Base-by-base conservation (phyloP, 306 rosid genomes). In the Malus fusca region DNA sequence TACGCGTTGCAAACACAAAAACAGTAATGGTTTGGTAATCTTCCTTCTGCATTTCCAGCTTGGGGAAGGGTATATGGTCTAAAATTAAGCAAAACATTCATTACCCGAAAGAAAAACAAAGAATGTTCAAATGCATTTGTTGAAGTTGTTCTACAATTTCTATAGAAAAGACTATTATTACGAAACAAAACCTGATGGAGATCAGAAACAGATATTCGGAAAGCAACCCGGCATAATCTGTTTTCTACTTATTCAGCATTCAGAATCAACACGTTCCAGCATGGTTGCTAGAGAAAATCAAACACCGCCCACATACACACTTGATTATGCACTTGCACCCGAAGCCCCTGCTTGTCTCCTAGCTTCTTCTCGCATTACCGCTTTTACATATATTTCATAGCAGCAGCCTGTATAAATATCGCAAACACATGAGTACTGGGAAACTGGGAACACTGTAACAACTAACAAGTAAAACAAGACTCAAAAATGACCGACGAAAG, bases 361-460 rank as follows among this genome's bases (percentile, higher is more conserved):
- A 68, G 95, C 81, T 61, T 88, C 93, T 81, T 88, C 85, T 77
- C 91, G 86, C 81, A 67, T 70, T 52, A 75, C 65, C 13, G 87
- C 88, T 80, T 26, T 92, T 48, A 89, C 88, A 51, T 90, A 89
- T 79, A 95, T 82, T 87, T 92, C 97, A 22, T 92, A 95, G 88
- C 89, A 84, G 84, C 89, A 84, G 61, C 97, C 96, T 90, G 90
- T 76, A 77, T 30, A 79, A 71, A 79, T 77, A 72, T 75, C 68
- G 67, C n/a, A 35, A 68, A 71, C 55, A 35, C 59, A 78, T 63
- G 72, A 79, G 77, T 70, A 77, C n/a, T 68, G 75, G 66, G 77
- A 44, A 44, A 46, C 48, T 33, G 31, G 75, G 62, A 78, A 52
- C 53, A 46, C 48, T 42, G 31, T 26, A 2, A 78, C 43, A 46